A percentile compares a stretch with the other conserved stretches of the same genome.
Conservation (phyloP, 2,329 filamentous ascomycete species). For the Phaeosphaeriaceae sp. region DNA sequence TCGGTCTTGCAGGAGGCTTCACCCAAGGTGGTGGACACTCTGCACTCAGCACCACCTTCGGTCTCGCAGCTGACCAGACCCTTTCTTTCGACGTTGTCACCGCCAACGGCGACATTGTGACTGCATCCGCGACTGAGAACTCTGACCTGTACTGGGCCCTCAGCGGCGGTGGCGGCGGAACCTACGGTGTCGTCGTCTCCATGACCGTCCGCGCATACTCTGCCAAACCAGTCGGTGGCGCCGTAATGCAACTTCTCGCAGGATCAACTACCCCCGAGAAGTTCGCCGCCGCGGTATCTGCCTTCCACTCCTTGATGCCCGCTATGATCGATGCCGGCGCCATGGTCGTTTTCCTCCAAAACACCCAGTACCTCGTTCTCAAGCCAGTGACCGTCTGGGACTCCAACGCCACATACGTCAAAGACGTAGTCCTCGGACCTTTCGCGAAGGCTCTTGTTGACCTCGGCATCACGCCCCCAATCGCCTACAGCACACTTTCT, state of each 20-base stretch:
- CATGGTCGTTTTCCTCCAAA: conserved; percentile 24
- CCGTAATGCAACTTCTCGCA: conserved; percentile 26
- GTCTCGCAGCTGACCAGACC: conserved; percentile 22
- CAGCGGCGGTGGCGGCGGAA: conserved; percentile 17
- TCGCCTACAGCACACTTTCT: conserved; percentile 27
- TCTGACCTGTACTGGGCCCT: conserved; percentile 26
- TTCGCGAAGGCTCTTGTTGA: conserved; percentile 26
- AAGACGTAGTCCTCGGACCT: conserved; percentile 29
- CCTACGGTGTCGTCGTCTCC: conserved; percentile 26
- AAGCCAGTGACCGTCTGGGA: conserved; percentile 24
- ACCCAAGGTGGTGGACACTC: conserved; percentile 59
- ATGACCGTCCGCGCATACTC: conserved; percentile 37
- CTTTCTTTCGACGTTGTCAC: conserved; percentile 18
- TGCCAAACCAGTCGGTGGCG: conserved; percentile 27
- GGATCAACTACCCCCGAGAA: conserved; percentile 21
- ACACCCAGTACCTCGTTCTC: conserved; percentile 18
- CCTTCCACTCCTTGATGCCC: conserved; percentile 22
- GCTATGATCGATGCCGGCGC: conserved; percentile 29
- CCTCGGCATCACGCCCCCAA: conserved; percentile 23
- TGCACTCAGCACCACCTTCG: conserved; percentile 54
- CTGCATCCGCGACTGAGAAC: conserved; percentile 15
- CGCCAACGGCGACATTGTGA: conserved; percentile 12
- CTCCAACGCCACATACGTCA: conserved; percentile 19
- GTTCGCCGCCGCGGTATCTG: conserved; percentile 16
- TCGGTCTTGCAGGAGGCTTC: conserved; percentile 53